phyloP scores from a whole-genome alignment of 768 basidiomycete species.

The Fomitopsis serialis region DNA sequence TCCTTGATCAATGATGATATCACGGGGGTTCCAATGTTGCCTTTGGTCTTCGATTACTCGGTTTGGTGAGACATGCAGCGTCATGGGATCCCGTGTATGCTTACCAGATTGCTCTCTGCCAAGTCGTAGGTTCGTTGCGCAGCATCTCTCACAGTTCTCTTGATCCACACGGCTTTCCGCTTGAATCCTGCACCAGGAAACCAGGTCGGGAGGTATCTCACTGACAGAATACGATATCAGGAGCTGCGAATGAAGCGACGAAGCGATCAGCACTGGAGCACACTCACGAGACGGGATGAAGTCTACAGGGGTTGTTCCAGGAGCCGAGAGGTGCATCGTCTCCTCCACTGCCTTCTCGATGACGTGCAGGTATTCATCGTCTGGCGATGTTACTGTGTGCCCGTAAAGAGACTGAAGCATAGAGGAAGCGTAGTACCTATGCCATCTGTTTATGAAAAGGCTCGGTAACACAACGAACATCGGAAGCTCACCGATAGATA shows the following conservation, averaged over 20 bases:
- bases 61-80: too few relatives aligned
- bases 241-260: too few relatives aligned
- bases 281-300: slow-evolving; percentile 27
- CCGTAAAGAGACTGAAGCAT: slow-evolving; percentile 9
- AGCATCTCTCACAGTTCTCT: slow-evolving; percentile 6
- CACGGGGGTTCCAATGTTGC: neutral
- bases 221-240: slow-evolving; percentile 6
- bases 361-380: slow-evolving; percentile 24
- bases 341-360: slow-evolving; percentile 21
- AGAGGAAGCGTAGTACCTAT: neutral
- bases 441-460: neutral
- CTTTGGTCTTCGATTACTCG: too few relatives aligned
- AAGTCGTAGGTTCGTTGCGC: slow-evolving; percentile 15
- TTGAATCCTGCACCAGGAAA: slow-evolving; percentile 20
- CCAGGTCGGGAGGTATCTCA: slow-evolving; percentile 18
- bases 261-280: neutral
- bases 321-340: slow-evolving; percentile 13
- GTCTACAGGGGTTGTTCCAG: slow-evolving; percentile 24
- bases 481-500: neutral
- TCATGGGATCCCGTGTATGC: neutral
- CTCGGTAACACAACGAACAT: neutral
- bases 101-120: slow-evolving; percentile 13
- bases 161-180: slow-evolving; percentile 10
- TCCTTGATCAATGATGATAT: neutral
- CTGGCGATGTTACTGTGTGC: slow-evolving; percentile 20